A percentile compares a stretch with the other conserved stretches of the same genome.
Evolutionary conservation across 257 asterid genomes (phyloP).

Genomic region (Fraxinus anomala): DNA sequence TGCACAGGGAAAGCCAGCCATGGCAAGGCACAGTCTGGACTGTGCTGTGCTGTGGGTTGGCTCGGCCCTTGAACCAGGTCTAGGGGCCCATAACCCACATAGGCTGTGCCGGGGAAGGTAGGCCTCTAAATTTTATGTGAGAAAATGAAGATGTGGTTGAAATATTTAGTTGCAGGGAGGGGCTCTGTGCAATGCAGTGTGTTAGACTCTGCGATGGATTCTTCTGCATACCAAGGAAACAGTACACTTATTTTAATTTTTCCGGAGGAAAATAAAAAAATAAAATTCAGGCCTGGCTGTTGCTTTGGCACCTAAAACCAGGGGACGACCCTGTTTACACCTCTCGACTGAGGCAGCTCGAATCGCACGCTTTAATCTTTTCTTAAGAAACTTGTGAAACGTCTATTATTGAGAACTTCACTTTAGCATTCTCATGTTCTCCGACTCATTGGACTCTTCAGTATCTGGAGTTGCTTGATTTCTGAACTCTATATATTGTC

Average conservation of each 20-base stretch:
- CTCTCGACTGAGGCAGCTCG: neutral
- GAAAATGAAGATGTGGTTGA: too few relatives aligned
- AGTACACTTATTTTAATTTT: too few relatives aligned
- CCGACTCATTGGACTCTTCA: neutral
- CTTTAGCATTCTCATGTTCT: neutral
- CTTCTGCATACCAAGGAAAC: neutral
- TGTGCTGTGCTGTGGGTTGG: too few relatives aligned
- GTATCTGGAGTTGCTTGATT: constrained; percentile 2
- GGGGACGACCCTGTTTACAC: neutral
- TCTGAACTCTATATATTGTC: neutral
- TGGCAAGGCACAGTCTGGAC: neutral
- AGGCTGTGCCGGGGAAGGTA: too few relatives aligned
- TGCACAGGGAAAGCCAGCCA: neutral
- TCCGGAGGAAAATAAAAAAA: too few relatives aligned
- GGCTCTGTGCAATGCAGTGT: neutral
- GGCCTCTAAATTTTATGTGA: too few relatives aligned
- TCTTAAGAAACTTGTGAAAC: neutral
- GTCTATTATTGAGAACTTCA: neutral
- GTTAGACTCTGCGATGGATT: neutral
- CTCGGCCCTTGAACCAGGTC: too few relatives aligned
- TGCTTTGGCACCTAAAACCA: neutral
- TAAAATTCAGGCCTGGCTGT: neutral
- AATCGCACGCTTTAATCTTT: neutral
- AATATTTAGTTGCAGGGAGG: neutral
- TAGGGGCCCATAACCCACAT: too few relatives aligned